Conservation (phyloP, 2,329 filamentous ascomycete genomes). For the Diaporthe sp. region DNA sequence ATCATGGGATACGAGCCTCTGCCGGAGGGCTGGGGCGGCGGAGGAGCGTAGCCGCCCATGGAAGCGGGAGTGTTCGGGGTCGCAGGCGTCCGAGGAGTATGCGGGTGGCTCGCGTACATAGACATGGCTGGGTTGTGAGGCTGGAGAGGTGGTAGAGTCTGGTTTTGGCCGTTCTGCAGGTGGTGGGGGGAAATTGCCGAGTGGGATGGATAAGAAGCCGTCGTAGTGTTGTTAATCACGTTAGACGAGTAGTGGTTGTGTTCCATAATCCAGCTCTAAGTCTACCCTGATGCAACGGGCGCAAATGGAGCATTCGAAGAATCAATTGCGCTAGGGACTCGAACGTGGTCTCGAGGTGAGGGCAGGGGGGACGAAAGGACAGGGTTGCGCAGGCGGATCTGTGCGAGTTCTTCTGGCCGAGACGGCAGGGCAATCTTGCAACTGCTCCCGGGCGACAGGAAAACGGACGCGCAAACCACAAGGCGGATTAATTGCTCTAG, state of each 20-base stretch:
- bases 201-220: conserved; percentile 43
- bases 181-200: conserved; percentile 42
- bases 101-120: conserved; percentile 68
- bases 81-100: conserved; percentile 71
- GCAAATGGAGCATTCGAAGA: conserved; percentile 36
- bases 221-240: conserved; percentile 45
- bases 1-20: conserved; percentile 64
- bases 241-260: conserved; percentile 43
- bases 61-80: conserved; percentile 71
- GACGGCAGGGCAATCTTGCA: conserved; percentile 6
- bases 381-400: conserved; percentile 15
- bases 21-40: conserved; percentile 57
- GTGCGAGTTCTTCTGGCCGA: conserved; percentile 8
- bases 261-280: conserved; percentile 42
- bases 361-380: not conserved
- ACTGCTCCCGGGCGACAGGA: not conserved
- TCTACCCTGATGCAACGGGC: conserved; percentile 34
- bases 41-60: conserved; percentile 64
- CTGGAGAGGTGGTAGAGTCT: conserved; percentile 47
- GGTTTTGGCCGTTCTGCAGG: conserved; percentile 40
- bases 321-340: conserved; percentile 22
- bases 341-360: conserved; percentile 23
- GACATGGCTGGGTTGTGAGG: conserved; percentile 59
- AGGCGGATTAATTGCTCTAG: not conserved
- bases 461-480: conserved; percentile 6